A percentile compares a stretch with the other conserved stretches of the same genome.
Conservation (phyloP, 148 eudicot genomes). For the Talinum fruticosum region DNA sequence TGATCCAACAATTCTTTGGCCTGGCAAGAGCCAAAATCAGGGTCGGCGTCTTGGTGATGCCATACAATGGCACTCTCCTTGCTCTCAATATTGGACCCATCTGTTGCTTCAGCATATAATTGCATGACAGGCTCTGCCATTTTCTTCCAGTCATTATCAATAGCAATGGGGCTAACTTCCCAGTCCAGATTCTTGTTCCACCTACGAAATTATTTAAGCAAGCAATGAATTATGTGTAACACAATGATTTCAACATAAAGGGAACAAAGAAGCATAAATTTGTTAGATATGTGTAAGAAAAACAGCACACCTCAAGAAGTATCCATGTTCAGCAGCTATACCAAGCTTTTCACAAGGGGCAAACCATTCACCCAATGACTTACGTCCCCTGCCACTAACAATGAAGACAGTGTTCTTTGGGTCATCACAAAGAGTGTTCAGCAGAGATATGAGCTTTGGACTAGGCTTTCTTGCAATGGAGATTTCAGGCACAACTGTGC, state of each 20-base stretch:
- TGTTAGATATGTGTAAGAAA: background rate
- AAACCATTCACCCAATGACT: conserved; percentile 52
- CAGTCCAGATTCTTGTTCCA: conserved; percentile 49
- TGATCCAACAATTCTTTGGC: conserved; percentile 69
- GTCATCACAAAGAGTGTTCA: conserved; percentile 46
- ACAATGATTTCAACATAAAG: background rate
- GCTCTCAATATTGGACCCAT: conserved; percentile 60
- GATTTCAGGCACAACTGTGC: conserved; percentile 52
- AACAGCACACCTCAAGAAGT: conserved; percentile 51
- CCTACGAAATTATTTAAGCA: conserved; percentile 35
- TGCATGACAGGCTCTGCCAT: conserved; percentile 65
- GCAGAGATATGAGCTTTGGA: conserved; percentile 38
- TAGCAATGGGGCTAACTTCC: conserved; percentile 39
- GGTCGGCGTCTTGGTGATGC: conserved; percentile 67
- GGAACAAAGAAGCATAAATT: background rate
- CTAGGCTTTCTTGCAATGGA: conserved; percentile 47
- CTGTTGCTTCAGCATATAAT: conserved; percentile 59
- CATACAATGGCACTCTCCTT: conserved; percentile 79
- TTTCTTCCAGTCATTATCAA: conserved; percentile 56
- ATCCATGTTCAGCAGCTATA: conserved; percentile 87
- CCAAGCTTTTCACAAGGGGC: conserved; percentile 57
- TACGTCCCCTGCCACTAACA: conserved; percentile 65
- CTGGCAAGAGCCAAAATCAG: conserved; percentile 67
- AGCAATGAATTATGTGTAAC: background rate
- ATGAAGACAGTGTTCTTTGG: conserved; percentile 59